Conservation (phyloP, 495 filamentous ascomycete species). For the Aspergillus sclerotioniger region DNA sequence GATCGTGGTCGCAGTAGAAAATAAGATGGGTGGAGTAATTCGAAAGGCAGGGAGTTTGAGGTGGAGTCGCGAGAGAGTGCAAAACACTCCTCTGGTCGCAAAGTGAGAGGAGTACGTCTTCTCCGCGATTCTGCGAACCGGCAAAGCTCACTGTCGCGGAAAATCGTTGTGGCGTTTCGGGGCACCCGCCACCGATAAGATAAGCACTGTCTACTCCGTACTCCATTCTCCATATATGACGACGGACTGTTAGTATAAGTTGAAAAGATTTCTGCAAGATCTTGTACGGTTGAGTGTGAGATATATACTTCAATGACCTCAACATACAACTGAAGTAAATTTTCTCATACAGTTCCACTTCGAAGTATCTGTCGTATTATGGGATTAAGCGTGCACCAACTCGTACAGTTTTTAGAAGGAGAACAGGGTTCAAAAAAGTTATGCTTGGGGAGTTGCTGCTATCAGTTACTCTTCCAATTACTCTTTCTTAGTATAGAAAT, state of each 20-base stretch:
- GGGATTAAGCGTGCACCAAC: background rate
- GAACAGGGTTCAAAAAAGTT: too few relatives aligned
- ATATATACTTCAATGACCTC: background rate
- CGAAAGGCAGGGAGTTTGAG: background rate
- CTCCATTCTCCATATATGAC: background rate
- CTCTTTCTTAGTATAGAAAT: too few relatives aligned
- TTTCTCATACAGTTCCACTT: background rate
- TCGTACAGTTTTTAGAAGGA: too few relatives aligned
- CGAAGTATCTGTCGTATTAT: background rate
- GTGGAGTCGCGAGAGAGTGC: background rate
- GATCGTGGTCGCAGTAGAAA: background rate
- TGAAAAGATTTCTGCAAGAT: background rate
- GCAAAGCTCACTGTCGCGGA: slow-evolving; percentile 35
- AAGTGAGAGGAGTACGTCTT: background rate
- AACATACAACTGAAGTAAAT: background rate
- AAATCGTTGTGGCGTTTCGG: slow-evolving; percentile 39
- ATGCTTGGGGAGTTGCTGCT: too few relatives aligned
- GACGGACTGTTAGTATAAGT: background rate
- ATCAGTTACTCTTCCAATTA: too few relatives aligned
- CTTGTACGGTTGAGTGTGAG: background rate
- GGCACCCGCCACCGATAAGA: slow-evolving; percentile 45
- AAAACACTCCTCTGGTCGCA: slow-evolving; percentile 1
- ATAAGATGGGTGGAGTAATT: slow-evolving; percentile 1
- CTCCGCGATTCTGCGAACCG: background rate
- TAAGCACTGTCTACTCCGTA: slow-evolving; percentile 19